Percentiles rank a stretch among this genome's conserved stretches.
Evolutionary conservation across 768 basidiomycete species (phyloP).

Genomic region (Calocybe cyanea): DNA sequence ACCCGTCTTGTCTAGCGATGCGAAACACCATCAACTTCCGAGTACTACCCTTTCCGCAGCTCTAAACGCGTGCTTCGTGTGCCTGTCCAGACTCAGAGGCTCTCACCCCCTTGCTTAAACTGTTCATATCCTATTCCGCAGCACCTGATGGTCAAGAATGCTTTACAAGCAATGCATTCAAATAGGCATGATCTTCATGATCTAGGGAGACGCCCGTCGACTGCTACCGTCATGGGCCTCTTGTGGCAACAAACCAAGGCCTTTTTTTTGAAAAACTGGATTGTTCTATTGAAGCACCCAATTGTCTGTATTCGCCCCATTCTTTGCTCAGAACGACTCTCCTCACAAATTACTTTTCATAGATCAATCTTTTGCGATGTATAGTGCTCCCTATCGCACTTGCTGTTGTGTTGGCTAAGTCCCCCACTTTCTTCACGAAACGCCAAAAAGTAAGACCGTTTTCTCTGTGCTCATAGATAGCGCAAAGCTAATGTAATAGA

Average conservation of each 20-base stretch:
- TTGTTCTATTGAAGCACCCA: slow-evolving; percentile 49
- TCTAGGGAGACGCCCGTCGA: too few species aligned
- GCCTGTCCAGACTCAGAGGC: too few species aligned
- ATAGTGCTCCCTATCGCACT: slow-evolving; percentile 47
- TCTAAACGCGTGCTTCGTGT: too few species aligned
- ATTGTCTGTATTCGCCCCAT: slow-evolving; percentile 30
- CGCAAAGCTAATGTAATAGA: background rate
- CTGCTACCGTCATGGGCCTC: slow-evolving; percentile 11
- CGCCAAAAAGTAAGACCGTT: slow-evolving; percentile 41
- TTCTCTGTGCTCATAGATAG: slow-evolving; percentile 32
- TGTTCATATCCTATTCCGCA: too few species aligned
- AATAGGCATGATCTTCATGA: too few species aligned
- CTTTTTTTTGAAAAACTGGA: slow-evolving; percentile 57
- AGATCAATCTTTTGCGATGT: slow-evolving; percentile 50
- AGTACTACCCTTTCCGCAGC: too few species aligned
- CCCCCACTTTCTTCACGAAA: slow-evolving; percentile 42
- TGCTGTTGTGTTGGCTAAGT: slow-evolving; percentile 49
- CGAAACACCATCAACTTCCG: too few species aligned
- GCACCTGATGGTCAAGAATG: too few species aligned
- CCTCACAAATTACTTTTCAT: background rate
- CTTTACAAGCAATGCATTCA: too few species aligned
- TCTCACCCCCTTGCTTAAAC: too few species aligned
- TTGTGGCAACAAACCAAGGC: slow-evolving; percentile 47
- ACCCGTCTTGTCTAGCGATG: too few species aligned
- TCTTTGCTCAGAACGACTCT: background rate